A percentile compares a stretch with the other conserved stretches of the same genome.
These are phyloP conservation scores for Pseudozyma tsukubaensis DNA, from an alignment of 1,284 basidiomycete genomes.

Conservation along the genomic window DNA sequence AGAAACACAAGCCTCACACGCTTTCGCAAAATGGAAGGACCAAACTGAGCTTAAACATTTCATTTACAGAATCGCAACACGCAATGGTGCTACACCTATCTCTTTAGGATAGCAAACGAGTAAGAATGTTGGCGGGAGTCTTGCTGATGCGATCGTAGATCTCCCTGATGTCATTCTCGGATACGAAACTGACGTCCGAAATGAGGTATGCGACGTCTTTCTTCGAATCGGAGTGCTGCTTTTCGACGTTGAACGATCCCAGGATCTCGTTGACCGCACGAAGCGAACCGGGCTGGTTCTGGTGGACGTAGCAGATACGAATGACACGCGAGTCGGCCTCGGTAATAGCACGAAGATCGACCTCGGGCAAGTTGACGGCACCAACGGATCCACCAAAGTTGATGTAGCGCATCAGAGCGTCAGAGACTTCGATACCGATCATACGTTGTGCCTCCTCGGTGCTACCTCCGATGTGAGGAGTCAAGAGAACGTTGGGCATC, in stretches of 20 bases:
- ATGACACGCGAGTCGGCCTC: conserved; percentile 82
- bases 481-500: conserved; percentile 64
- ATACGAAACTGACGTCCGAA: conserved; percentile 94
- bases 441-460: conserved; percentile 98
- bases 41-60: not conserved
- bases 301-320: conserved; percentile 94
- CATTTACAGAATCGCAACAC: not conserved
- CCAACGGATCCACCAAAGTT: conserved; percentile 88
- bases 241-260: conserved; percentile 96
- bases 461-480: conserved; percentile 95
- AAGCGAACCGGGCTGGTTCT: conserved; percentile 96
- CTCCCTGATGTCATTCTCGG: conserved; percentile 81
- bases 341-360: conserved; percentile 88
- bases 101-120: conserved; percentile 37
- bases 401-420: conserved; percentile 87
- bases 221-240: conserved; percentile 97
- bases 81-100: not conserved
- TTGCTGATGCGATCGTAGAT: conserved; percentile 85
- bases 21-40: not conserved
- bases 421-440: conserved; percentile 95
- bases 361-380: conserved; percentile 99
- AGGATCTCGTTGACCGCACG: conserved; percentile 91
- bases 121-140: conserved; percentile 72
- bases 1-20: not conserved
- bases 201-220: conserved; percentile 94